Conservation (phyloP, 306 rosid genomes). For the Vigna mungo region DNA sequence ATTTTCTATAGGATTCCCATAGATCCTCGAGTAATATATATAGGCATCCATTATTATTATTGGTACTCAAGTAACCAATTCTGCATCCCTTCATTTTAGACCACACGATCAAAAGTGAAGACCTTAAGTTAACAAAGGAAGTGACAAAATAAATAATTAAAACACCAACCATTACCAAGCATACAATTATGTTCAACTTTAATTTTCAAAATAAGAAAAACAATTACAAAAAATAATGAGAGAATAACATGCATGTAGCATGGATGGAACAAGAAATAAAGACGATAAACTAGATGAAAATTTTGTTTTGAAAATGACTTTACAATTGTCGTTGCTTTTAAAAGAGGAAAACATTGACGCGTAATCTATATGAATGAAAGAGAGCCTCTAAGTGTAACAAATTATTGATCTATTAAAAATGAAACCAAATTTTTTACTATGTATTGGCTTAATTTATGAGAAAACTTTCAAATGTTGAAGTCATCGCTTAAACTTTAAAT, state of each 20-base stretch:
- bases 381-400: neutral
- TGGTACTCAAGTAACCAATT: neutral
- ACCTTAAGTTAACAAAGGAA: neutral
- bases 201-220: neutral
- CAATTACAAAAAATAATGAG: neutral
- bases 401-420: neutral
- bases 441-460: slow-evolving; percentile 35
- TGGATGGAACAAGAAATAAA: slow-evolving; percentile 15
- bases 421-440: slow-evolving; percentile 46
- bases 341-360: neutral
- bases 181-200: neutral
- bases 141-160: neutral
- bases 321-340: too few relatives aligned
- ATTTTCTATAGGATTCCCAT: slow-evolving; percentile 61
- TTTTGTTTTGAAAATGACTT: neutral
- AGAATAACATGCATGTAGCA: neutral
- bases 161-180: neutral
- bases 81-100: slow-evolving; percentile 44
- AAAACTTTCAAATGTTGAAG: slow-evolving; percentile 48
- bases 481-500: slow-evolving; percentile 46
- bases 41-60: slow-evolving; percentile 9
- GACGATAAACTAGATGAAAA: neutral
- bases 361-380: neutral
- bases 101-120: slow-evolving; percentile 31
- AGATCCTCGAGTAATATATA: slow-evolving; percentile 60